Base-by-base conservation (phyloP, 306 rosid species). In the Trichosanthes cucumerina region DNA sequence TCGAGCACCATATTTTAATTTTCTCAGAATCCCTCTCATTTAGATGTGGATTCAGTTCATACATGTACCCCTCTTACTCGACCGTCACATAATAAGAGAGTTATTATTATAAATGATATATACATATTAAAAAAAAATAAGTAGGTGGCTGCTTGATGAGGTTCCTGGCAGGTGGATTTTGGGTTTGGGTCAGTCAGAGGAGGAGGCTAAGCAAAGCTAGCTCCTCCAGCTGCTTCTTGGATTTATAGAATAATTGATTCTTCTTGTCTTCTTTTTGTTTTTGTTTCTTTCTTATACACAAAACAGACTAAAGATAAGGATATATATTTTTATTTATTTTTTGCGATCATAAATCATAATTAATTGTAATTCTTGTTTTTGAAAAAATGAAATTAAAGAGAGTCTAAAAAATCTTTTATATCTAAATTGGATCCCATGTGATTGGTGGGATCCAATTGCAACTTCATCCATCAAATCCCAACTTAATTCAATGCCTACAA, bases 391-490 rank as follows among this genome's bases (percentile, higher is more conserved):
- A 63, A 33, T 14, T 28, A 9, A 59, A 23, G 16, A 57, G 3
- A 24, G 65, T 10, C 12, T 24, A 26, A 10, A 56, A 56, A 56
- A 1, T 59, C 9, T 59, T 59, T 28, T 28, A 59, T 21, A 58
- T 9, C 1, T 58, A 24, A n/a, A 9, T 50, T 54, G 13, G 65
- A 56, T 54, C 18, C 68, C 74, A 66, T 41, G 74, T 66, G 74
- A 66, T 66, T 66, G 74, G 74, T 66, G 31, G 74, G 50, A 66
- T 66, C 74, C 49, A n/a, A 68, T 18, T 64, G 24, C 72, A 15
- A 33, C 3, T 63, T 16, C 11, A 62, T 15, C 14, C 46, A 64
- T 64, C 72, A 36, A 62, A 64, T 34, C 72, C 24, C 13, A 0
- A 7, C 46, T 18, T 0, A 39, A 39, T 39, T 64, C 72, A 64